Base-by-base conservation (phyloP, 1,284 basidiomycete genomes). In the Mycocalia duriaeana region DNA sequence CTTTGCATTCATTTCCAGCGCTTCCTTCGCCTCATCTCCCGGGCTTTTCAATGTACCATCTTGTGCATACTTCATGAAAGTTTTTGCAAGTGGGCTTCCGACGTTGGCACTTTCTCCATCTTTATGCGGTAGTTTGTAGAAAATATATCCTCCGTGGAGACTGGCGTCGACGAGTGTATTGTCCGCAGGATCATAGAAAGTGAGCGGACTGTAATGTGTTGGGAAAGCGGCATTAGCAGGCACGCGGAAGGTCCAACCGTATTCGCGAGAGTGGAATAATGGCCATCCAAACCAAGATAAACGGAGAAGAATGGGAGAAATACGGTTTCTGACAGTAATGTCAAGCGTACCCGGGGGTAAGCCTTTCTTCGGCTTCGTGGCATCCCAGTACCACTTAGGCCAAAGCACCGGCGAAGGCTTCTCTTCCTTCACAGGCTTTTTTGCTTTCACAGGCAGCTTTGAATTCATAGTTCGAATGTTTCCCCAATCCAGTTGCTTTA, bases 311-410 rank as follows among this genome's bases (percentile, higher is more conserved):
- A 97, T 71, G 0, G 94, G 93, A 0, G 94, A 82, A 25, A 93
- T 74, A 13, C 88, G 81, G 53, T 84, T 92, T 39, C 93, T 85
- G 38, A 90, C 82, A 2, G 94, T 94, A 47, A 99, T 71, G 58
- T 96, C 92, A 24, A 97, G 75, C 2, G 83, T 76, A 4, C 85
- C 85, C 0, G 82, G 80, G 1, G 77, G 68, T 42, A 70, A 57
- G 49, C 70, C 81, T 57, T 85, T 86, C 67, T 77, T 83, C 3
- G 86, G 85, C 55, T 73, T 82, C 3, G 84, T 70, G 3, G 94
- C 78, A 34, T 98, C 93, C 91, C 90, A 95, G 63, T 93, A 99
- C 95, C 96, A 99, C 61, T 93, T 91, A 0, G 94, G 95, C 84
- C 84, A 86, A 24, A 72, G 50, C 0, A 82, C 72, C 0, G 73